These are phyloP conservation scores for Didymella segeticola DNA, from an alignment of 2,329 filamentous ascomycete genomes.

Conservation along the genomic window DNA sequence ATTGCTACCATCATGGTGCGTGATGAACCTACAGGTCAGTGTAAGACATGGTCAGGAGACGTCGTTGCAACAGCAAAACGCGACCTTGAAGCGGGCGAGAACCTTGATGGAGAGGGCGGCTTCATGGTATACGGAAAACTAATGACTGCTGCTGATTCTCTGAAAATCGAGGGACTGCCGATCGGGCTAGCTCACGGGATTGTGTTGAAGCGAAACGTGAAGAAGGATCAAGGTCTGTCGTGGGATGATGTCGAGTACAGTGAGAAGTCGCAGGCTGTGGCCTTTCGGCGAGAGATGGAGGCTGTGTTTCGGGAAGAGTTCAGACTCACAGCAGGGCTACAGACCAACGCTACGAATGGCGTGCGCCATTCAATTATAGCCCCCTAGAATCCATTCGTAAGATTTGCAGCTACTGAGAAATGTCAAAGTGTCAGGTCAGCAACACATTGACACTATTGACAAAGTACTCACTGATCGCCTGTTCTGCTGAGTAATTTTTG, in stretches of 20 bases:
- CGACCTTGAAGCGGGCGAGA: slow-evolving; percentile 54
- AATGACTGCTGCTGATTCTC: slow-evolving; percentile 50
- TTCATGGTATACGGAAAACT: slow-evolving; percentile 56
- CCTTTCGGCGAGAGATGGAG: slow-evolving; percentile 55
- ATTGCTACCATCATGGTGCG: slow-evolving; percentile 56
- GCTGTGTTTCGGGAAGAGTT: slow-evolving; percentile 37
- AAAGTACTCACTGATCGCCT: no score
- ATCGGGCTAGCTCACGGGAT: slow-evolving; percentile 55
- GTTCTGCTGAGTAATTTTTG: no score
- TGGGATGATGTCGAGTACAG: slow-evolving; percentile 56
- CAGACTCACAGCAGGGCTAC: background rate
- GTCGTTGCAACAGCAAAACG: slow-evolving; percentile 57
- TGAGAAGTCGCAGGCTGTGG: slow-evolving; percentile 48
- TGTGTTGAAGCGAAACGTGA: slow-evolving; percentile 50
- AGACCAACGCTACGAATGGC: background rate
- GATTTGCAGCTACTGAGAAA: background rate
- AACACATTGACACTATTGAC: no score
- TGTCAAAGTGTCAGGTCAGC: no score
- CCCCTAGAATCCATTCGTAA: background rate
- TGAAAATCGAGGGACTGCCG: slow-evolving; percentile 52
- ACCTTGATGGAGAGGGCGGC: slow-evolving; percentile 55
- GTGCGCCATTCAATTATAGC: slow-evolving; percentile 3
- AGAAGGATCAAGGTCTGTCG: slow-evolving; percentile 52
- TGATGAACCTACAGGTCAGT: slow-evolving; percentile 55
- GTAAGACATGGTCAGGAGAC: slow-evolving; percentile 54